Conservation (phyloP, 2,329 filamentous ascomycete genomes). For the Fusarium nanum region DNA sequence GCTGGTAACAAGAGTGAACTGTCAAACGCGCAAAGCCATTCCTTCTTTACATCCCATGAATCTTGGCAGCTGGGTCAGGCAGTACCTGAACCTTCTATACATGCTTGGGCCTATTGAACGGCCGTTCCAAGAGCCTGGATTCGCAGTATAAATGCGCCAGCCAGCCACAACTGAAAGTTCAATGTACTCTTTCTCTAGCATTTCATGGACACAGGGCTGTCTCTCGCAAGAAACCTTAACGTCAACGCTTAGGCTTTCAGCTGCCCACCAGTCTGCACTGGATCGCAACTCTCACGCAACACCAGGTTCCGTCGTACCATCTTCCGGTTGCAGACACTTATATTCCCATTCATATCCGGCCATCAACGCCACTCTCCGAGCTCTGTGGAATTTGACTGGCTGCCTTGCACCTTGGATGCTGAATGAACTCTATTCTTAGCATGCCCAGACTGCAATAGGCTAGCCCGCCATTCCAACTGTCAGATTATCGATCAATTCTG, state of each 20-base stretch:
- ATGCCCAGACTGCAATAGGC: background rate
- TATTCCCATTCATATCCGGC: background rate
- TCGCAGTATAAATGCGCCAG: accelerated
- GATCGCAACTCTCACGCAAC: background rate
- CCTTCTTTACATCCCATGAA: too few relatives aligned
- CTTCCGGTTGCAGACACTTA: background rate
- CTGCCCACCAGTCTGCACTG: background rate
- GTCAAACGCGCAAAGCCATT: too few relatives aligned
- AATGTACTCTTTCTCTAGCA: too few relatives aligned
- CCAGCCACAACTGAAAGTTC: background rate
- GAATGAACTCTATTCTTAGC: background rate
- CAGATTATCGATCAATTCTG: background rate
- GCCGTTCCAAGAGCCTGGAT: background rate
- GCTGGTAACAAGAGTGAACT: too few relatives aligned
- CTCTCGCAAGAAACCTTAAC: too few relatives aligned
- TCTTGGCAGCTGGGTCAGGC: too few relatives aligned
- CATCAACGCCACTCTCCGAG: accelerated
- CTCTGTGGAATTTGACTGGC: background rate
- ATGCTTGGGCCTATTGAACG: background rate
- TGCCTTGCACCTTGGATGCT: accelerated
- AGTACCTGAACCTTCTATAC: too few relatives aligned
- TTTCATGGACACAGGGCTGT: too few relatives aligned
- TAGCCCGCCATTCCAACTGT: background rate
- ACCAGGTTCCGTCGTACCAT: accelerated
- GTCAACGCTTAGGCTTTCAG: too few relatives aligned